A percentile compares a stretch with the other conserved stretches of the same genome.
Conservation (phyloP, 2,329 filamentous ascomycete genomes). For the Apiospora malaysiana region DNA sequence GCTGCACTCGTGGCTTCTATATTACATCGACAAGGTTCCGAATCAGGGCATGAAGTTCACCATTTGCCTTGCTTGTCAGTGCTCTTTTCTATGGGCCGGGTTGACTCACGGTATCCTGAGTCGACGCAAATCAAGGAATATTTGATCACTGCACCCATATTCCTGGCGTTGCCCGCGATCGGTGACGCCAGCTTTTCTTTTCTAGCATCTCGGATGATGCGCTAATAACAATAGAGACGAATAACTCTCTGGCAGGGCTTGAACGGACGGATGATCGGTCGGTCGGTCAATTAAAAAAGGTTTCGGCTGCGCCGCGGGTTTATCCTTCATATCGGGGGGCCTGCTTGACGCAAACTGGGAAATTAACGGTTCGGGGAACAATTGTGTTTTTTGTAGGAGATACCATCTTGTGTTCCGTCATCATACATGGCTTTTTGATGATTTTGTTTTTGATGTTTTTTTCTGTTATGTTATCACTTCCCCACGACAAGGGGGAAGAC, state of each 20-base stretch:
- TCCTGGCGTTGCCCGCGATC: not conserved
- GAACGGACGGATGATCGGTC: not conserved
- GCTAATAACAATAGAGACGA: not conserved
- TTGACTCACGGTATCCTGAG: not conserved
- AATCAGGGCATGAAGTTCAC: not conserved
- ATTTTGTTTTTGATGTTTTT: not conserved
- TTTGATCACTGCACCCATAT: slow-evolving; percentile 4
- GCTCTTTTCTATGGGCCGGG: not conserved
- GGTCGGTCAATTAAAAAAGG: slow-evolving; percentile 10
- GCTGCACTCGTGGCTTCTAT: not conserved
- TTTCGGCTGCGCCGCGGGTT: not conserved
- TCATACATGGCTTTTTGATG: not conserved
- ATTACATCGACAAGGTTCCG: not conserved
- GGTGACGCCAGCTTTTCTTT: not conserved
- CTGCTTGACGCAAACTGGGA: slow-evolving; percentile 10
- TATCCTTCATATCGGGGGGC: not conserved
- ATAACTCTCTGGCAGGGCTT: slow-evolving; percentile 13
- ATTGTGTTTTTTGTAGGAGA: slow-evolving; percentile 17
- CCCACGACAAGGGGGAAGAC: not conserved
- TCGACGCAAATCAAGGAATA: not conserved
- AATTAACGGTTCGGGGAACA: slow-evolving; percentile 5
- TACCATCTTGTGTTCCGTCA: slow-evolving; percentile 18
- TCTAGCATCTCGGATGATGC: slow-evolving; percentile 14
- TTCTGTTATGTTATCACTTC: not conserved
- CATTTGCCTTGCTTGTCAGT: not conserved